phyloP scores from a whole-genome alignment of 1,284 basidiomycete genomes.

The Fomitopsis schrenkii region DNA sequence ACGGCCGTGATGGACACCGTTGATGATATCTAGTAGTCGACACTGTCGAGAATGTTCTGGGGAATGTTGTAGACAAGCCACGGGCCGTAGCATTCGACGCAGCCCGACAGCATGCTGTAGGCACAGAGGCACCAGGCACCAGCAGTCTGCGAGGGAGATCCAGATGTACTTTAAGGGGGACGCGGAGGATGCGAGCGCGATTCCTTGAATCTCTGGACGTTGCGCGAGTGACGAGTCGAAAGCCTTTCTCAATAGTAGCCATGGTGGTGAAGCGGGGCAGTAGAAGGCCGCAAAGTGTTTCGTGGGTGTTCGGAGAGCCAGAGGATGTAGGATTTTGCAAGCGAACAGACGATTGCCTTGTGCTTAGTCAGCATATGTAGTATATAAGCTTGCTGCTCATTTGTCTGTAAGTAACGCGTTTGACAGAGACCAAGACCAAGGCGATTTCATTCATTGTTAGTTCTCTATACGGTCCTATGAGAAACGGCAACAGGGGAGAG shows the following conservation, averaged over 20 bases:
- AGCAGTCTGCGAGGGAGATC: constrained; percentile 41
- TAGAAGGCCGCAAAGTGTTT: neutral
- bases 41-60: constrained; percentile 31
- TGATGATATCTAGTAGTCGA: constrained; percentile 41
- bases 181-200: constrained; percentile 15
- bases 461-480: no score
- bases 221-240: neutral
- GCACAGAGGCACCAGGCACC: constrained; percentile 77
- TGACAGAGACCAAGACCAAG: no score
- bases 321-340: no score
- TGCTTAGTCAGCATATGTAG: no score
- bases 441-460: no score
- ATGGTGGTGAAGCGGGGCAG: neutral
- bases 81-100: constrained; percentile 49
- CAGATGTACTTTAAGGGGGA: constrained; percentile 33
- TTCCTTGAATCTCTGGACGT: neutral
- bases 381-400: no score
- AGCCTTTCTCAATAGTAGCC: neutral
- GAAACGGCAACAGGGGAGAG: no score
- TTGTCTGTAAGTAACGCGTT: no score
- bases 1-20: constrained; percentile 51
- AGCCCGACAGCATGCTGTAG: constrained; percentile 33
- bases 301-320: neutral
- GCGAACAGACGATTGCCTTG: no score
- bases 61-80: constrained; percentile 41